Percentiles rank a stretch among this genome's conserved stretches.
These are phyloP conservation scores for Melampsora occidentalis DNA, from an alignment of 1,284 basidiomycete genomes.

Conservation along the genomic window DNA sequence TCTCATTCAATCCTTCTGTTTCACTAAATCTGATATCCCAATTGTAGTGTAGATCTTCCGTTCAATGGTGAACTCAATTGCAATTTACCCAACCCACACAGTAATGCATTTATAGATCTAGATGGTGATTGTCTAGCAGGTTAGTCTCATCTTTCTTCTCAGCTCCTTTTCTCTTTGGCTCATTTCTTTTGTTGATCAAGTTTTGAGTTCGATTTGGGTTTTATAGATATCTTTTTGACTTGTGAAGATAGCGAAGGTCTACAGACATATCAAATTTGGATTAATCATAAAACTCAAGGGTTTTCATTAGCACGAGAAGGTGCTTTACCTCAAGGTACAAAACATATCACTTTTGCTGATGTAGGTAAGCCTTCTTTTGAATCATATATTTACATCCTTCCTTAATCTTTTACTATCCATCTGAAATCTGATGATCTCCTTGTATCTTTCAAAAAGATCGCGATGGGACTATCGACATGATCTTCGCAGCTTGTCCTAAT, in stretches of 20 bases:
- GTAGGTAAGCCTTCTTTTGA: conserved; percentile 66
- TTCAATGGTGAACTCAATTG: conserved; percentile 57
- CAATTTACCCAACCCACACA: conserved; percentile 78
- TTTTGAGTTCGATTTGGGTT: neutral
- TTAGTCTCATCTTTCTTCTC: conserved; percentile 52
- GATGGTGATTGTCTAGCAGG: conserved; percentile 94
- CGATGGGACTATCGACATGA: conserved; percentile 92
- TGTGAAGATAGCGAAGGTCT: conserved; percentile 65
- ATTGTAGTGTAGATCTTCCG: conserved; percentile 13
- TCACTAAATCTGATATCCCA: no score
- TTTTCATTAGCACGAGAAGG: conserved; percentile 70
- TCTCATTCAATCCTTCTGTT: no score
- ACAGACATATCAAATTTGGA: conserved; percentile 80
- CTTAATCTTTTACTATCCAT: neutral
- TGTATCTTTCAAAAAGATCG: conserved; percentile 63
- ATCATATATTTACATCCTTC: no score
- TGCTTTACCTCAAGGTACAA: conserved; percentile 71
- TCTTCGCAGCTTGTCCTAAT: conserved; percentile 76
- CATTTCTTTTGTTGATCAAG: neutral
- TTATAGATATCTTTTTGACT: conserved; percentile 78
- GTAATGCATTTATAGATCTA: conserved; percentile 90
- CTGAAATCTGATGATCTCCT: neutral
- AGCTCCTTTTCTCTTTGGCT: neutral
- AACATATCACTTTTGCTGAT: conserved; percentile 83
- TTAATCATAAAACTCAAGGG: conserved; percentile 72